Evolutionary conservation across 2,329 filamentous ascomycete genomes (phyloP), one percentile per base, ranked within the genome.

Genomic region (Scedosporium minutisporum): DNA sequence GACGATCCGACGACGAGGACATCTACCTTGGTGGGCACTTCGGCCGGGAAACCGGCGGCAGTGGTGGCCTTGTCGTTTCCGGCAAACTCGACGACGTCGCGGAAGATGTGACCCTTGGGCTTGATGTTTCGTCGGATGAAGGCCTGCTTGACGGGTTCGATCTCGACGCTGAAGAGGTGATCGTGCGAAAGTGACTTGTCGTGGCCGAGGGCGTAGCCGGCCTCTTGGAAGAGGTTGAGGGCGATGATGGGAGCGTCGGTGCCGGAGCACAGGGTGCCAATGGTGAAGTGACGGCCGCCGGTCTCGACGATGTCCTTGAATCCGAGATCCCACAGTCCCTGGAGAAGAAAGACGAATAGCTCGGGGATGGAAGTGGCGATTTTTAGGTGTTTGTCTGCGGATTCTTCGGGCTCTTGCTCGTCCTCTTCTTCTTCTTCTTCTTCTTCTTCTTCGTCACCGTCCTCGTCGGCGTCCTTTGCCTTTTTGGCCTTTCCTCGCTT

Each of bases 211-310:
- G 64, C 63, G 68, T 71, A 70, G 73, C 69, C 61, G 3, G 80
- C 74, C 16, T 82, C 75, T 46, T 74, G 71, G 57, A 91, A 73
- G 70, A 87, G 76, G 14, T 84, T 75, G 14, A 91, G 69, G 0
- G 87, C 86, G 1, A 92, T 76, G 1, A 93, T 74, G 0, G 90
- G 90, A 4, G 85, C 85, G 67, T 93, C 90, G 0, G 90, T 93
- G 0, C 90, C 90, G 1, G 89, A 92, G 70, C 89, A 93, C 77
- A 92, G 84, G 0, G 90, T 93, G 0, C 81, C 88, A 27, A 92
- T 70, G n/a, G 51, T 42, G 53, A 62, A 62, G 61, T 62, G 61
- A 23, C 55, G 25, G 33, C 61, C 61, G 44, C 29, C 29, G 27
- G 33, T 38, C 7, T n/a, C 10, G 25, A 27, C 3, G n/a, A 61